Base-by-base conservation (phyloP, 345 rosid species). In the Erysimum cheiranthoides region DNA sequence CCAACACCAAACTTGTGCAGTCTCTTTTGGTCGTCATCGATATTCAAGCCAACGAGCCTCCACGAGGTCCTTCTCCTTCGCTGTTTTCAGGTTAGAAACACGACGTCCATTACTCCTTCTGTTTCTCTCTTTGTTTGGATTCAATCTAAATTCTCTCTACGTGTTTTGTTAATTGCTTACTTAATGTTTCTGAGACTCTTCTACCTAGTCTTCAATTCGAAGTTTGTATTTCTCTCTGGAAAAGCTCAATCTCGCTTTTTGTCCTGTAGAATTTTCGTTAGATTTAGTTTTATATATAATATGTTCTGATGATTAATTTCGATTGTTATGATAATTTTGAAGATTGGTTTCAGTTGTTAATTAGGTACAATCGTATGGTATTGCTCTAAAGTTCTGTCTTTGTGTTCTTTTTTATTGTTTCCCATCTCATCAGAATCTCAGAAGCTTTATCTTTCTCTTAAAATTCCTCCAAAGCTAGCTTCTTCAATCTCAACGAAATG, bases 31-130 rank as follows among this genome's bases (percentile, higher is more conserved):
- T 56, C 66, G 35, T 12, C 31, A 46, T 36, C 61, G 40, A 66
- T 66, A 59, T 56, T 66, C 66, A 57, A 74, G 32, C 72, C 50
- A 65, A 21, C 70, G 27, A 73, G 38, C 60, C 16, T 28, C 68
- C 38, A 68, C 10, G 50, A 10, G 42, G 5, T 21, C 36, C 57
- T 68, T 54, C 58, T 16, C 50, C 65, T 69, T 61, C 6, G 34
- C 64, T 21, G 43, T 68, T 59, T 68, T 53, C 79, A 67, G 73
- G 73, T 75, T 31, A 50, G 60, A 35, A 74, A 7, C 12, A 2
- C 50, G n/a, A 46, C n/a, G 0, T 25, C 25, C 36, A 0, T 42
- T 18, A 21, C 2, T 21, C 38, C 38, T 46, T 21, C 25, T 21
- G 25, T 21, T 43, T 54, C 36, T 62, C 43, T 21, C 50, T 38